These are phyloP conservation scores for Tripterygium wilfordii DNA, from an alignment of 177 flowering plant genomes.

Conservation along the genomic window DNA sequence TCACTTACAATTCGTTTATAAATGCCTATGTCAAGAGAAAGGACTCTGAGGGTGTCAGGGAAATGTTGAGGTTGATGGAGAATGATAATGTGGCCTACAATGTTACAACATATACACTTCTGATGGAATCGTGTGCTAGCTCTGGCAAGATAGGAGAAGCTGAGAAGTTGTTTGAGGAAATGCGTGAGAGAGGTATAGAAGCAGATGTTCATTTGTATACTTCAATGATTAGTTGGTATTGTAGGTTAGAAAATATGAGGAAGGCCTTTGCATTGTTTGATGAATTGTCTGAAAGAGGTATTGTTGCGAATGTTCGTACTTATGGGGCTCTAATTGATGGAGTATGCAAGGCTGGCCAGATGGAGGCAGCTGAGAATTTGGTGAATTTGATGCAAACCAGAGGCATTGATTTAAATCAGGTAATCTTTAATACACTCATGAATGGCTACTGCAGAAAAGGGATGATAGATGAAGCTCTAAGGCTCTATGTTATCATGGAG, in stretches of 20 bases:
- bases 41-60: conserved; percentile 21
- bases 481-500: conserved; percentile 20
- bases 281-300: conserved; percentile 30
- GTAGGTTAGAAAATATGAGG: conserved; percentile 26
- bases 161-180: conserved; percentile 33
- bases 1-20: conserved; percentile 26
- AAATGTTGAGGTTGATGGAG: conserved; percentile 34
- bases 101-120: conserved; percentile 23
- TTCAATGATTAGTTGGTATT: conserved; percentile 27
- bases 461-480: conserved; percentile 32
- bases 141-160: conserved; percentile 23
- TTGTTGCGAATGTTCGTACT: conserved; percentile 28
- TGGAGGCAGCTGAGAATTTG: conserved; percentile 35
- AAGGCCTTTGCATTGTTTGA: conserved; percentile 36
- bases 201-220: conserved; percentile 30
- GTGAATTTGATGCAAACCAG: conserved; percentile 31
- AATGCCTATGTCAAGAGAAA: conserved; percentile 21
- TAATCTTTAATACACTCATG: conserved; percentile 29
- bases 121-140: conserved; percentile 21
- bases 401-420: conserved; percentile 23
- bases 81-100: conserved; percentile 21
- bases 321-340: conserved; percentile 42
- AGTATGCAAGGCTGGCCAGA: conserved; percentile 35
- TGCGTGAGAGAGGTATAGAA: conserved; percentile 28
- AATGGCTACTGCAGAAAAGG: conserved; percentile 35